Conservation (phyloP, 352 stramenopile genomes). For the Blastocystis sp. region DNA sequence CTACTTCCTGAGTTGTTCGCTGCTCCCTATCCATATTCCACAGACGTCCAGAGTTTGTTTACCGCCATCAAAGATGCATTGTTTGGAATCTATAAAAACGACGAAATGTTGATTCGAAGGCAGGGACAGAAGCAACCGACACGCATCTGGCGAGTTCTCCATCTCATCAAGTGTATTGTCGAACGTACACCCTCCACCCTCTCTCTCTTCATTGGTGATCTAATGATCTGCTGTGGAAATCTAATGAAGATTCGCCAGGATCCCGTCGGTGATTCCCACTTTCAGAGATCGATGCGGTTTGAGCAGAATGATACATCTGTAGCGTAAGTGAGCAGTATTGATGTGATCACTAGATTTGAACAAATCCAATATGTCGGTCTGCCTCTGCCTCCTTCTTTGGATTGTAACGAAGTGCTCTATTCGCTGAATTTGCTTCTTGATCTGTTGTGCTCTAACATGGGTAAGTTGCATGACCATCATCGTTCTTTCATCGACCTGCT, state of each 20-base stretch:
- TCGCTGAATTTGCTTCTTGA: slow-evolving; percentile 9
- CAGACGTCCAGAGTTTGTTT: neutral
- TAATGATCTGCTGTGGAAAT: slow-evolving; percentile 3
- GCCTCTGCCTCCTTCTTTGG: neutral
- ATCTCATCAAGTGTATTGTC: slow-evolving; percentile 11
- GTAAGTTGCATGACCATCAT: neutral
- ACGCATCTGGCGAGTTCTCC: slow-evolving; percentile 1
- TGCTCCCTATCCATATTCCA: neutral
- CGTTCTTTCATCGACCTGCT: neutral
- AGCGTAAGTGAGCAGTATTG: no score
- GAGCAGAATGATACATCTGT: neutral
- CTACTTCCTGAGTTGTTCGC: slow-evolving; percentile 20
- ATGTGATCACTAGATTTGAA: neutral
- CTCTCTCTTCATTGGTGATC: neutral
- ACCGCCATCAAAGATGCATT: neutral
- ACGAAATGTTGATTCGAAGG: neutral
- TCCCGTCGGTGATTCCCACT: neutral
- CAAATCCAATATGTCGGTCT: neutral
- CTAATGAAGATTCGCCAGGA: neutral
- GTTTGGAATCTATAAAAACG: neutral
- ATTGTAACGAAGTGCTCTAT: neutral
- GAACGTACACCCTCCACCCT: neutral
- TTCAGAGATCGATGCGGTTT: neutral
- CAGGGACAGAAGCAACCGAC: neutral
- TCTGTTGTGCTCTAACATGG: neutral